These are phyloP conservation scores for Dalbergia oliveri DNA, from an alignment of 306 rosid genomes.

Conservation along the genomic window DNA sequence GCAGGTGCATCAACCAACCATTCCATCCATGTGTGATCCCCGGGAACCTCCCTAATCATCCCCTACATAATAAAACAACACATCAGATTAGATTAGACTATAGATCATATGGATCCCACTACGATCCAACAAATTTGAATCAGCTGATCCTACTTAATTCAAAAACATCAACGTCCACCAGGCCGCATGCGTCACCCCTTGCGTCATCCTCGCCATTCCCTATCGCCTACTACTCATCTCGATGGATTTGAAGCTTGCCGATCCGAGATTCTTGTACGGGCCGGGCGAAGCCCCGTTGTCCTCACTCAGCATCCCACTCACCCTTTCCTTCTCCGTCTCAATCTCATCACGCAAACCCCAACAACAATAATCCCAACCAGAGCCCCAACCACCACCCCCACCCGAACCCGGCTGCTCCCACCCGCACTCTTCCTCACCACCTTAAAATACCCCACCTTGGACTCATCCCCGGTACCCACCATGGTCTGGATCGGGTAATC, in stretches of 20 bases:
- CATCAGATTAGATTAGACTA: too few relatives aligned
- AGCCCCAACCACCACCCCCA: slow-evolving; percentile 40
- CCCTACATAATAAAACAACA: background rate
- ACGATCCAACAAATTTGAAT: background rate
- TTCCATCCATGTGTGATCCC: background rate
- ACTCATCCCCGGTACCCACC: slow-evolving; percentile 61
- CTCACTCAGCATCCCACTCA: slow-evolving; percentile 45
- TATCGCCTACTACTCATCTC: slow-evolving; percentile 59
- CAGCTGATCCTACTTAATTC: background rate
- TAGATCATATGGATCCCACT: background rate
- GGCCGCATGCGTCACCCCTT: slow-evolving; percentile 61
- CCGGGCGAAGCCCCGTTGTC: slow-evolving; percentile 70
- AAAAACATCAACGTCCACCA: slow-evolving; percentile 12
- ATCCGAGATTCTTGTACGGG: slow-evolving; percentile 83
- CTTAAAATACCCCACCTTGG: slow-evolving; percentile 82
- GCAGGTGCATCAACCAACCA: background rate
- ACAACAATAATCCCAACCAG: slow-evolving; percentile 33
- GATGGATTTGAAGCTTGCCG: slow-evolving; percentile 74
- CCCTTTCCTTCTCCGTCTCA: slow-evolving; percentile 43
- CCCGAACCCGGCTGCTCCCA: slow-evolving; percentile 44
- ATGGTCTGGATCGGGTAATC: slow-evolving; percentile 73
- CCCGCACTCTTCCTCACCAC: slow-evolving; percentile 62
- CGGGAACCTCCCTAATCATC: background rate
- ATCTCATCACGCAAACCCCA: slow-evolving; percentile 48
- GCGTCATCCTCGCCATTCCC: slow-evolving; percentile 54